phyloP scores from a whole-genome alignment of 2,329 filamentous ascomycete species.

The Botrytis porri region DNA sequence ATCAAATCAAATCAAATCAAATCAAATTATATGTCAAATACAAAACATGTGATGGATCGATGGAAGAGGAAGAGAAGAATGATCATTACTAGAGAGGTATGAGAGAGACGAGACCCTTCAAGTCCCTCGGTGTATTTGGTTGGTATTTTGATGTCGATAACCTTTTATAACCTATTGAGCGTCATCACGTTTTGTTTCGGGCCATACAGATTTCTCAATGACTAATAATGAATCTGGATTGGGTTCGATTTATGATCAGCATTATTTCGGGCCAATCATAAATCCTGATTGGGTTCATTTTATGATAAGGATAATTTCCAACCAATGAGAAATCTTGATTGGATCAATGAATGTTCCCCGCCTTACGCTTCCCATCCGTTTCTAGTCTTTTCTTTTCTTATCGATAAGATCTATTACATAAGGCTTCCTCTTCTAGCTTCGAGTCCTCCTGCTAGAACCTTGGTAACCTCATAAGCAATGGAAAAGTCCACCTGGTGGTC shows the following conservation, averaged over 20 bases:
- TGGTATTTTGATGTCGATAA: not conserved
- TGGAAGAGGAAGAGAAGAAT: not conserved
- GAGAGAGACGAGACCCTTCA: no score
- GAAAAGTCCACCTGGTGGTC: no score
- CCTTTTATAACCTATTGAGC: no score
- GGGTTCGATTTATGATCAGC: not conserved
- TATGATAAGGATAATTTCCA: no score
- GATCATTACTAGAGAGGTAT: no score
- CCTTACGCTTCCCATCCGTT: not conserved
- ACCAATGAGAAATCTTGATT: not conserved
- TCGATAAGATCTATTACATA: slow-evolving; percentile 2
- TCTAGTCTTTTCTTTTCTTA: no score
- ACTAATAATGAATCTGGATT: not conserved
- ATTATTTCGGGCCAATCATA: no score
- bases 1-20: no score
- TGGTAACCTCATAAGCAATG: not conserved
- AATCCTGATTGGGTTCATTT: no score
- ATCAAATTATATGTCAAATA: no score
- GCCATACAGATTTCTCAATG: not conserved
- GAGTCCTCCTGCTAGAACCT: not conserved
- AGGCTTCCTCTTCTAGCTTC: not conserved
- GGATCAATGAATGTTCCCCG: not conserved
- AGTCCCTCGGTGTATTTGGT: not conserved
- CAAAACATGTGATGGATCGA: not conserved
- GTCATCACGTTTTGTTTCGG: not conserved